phyloP scores from a whole-genome alignment of 192 early-diverging fungal genomes.

The Coemansia nantahalensis region DNA sequence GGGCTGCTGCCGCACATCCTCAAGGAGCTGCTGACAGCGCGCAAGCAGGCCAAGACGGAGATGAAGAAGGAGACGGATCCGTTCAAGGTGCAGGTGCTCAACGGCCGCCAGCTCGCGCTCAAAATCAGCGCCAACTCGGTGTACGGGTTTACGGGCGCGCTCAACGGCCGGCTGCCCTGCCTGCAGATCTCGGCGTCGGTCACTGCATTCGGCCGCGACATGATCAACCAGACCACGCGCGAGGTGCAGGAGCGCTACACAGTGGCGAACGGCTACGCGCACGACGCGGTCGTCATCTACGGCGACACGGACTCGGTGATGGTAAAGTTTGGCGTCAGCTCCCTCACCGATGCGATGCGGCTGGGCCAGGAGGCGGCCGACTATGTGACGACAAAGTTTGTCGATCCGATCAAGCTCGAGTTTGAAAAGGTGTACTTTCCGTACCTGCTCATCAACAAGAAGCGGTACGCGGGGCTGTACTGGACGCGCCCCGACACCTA shows the following conservation, averaged over 20 bases:
- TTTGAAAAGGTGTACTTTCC: conserved; percentile 99
- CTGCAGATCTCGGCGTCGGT: conserved; percentile 91
- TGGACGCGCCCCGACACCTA: conserved; percentile 93
- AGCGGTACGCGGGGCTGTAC: conserved; percentile 96
- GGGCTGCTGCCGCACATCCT: conserved; percentile 89
- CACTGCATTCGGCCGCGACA: conserved; percentile 91
- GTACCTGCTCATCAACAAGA: conserved; percentile 97
- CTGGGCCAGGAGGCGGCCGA: conserved; percentile 83
- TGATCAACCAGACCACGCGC: conserved; percentile 89
- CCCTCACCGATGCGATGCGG: conserved; percentile 81
- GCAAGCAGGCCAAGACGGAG: conserved; percentile 90
- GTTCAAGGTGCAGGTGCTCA: conserved; percentile 89
- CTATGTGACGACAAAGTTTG: conserved; percentile 81
- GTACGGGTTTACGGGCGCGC: conserved; percentile 96
- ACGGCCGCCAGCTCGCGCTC: conserved; percentile 94
- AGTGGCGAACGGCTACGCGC: conserved; percentile 81
- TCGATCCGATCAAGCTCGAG: conserved; percentile 95
- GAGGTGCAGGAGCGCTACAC: conserved; percentile 82
- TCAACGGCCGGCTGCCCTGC: conserved; percentile 87
- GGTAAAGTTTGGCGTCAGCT: conserved; percentile 91
- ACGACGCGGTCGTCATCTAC: conserved; percentile 92
- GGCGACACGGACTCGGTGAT: conserved; percentile 99
- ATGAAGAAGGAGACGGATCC: conserved; percentile 97
- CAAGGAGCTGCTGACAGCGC: conserved; percentile 82
- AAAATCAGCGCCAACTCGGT: conserved; percentile 98